A percentile compares a stretch with the other conserved stretches of the same genome.
These are phyloP conservation scores for Cyclotella choctawhatcheeana DNA, from an alignment of 108 stramenopile species.

Conservation along the genomic window DNA sequence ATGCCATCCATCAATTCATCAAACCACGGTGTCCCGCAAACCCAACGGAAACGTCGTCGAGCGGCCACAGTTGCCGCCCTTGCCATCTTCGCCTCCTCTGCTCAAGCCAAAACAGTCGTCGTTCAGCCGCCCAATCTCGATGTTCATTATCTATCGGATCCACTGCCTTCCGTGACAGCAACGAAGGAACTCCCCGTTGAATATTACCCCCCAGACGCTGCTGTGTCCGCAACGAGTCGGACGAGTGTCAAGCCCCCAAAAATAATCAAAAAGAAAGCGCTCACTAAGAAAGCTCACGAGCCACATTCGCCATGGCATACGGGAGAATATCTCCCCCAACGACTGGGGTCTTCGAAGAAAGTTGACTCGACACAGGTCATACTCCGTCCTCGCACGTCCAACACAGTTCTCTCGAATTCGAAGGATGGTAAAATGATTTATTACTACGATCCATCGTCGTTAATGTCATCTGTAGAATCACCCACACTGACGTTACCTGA, in stretches of 20 bases:
- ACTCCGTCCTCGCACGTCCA: conserved; percentile 26
- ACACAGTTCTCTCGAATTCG: neutral
- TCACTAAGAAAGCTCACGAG: conserved; percentile 3
- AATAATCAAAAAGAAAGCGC: neutral
- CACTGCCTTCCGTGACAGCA: neutral
- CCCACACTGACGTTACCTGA: conserved; percentile 46
- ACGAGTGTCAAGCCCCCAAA: too few relatives aligned
- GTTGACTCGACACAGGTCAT: conserved; percentile 20
- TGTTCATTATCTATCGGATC: conserved; percentile 4
- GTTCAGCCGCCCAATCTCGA: neutral
- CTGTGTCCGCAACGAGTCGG: neutral
- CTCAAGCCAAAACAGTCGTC: neutral
- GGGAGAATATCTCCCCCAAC: conserved; percentile 6
- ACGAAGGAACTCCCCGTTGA: neutral
- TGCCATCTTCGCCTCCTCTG: conserved; percentile 5
- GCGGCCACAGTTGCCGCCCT: neutral
- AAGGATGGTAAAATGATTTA: conserved; percentile 22
- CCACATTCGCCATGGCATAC: conserved; percentile 3
- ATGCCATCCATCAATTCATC: too few relatives aligned
- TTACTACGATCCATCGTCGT: conserved; percentile 41
- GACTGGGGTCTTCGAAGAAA: conserved; percentile 1
- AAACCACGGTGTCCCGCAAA: too few relatives aligned
- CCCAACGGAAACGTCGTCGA: conserved; percentile 1
- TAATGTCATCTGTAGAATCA: neutral
- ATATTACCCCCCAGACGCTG: neutral